These are phyloP conservation scores for Moelleriella libera DNA, from an alignment of 2,329 filamentous ascomycete species.

Conservation along the genomic window DNA sequence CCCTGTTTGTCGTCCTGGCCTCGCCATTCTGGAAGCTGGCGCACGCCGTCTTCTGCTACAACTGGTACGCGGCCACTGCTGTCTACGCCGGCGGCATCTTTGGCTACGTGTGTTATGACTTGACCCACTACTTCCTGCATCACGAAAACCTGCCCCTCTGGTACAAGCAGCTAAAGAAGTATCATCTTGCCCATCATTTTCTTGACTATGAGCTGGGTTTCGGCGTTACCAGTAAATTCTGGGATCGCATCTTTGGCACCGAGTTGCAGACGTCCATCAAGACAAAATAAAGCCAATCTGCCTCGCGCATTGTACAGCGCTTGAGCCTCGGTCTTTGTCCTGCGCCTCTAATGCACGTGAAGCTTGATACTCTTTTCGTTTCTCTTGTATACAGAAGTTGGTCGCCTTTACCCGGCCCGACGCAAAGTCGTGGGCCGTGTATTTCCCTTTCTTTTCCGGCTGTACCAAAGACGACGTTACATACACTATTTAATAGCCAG, in stretches of 20 bases:
- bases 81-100: constrained; percentile 86
- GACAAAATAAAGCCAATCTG: constrained; percentile 12
- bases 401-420: too few relatives aligned
- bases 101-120: constrained; percentile 89
- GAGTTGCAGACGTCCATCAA: constrained; percentile 41
- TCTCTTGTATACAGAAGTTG: too few relatives aligned
- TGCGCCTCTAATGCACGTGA: too few relatives aligned
- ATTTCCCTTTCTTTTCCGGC: too few relatives aligned
- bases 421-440: too few relatives aligned
- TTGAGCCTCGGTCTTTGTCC: neutral
- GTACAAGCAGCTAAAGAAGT: constrained; percentile 91
- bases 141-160: constrained; percentile 82
- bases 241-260: constrained; percentile 87
- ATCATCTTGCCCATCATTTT: constrained; percentile 94
- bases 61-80: constrained; percentile 69
- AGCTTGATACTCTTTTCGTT: too few relatives aligned
- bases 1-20: constrained; percentile 71
- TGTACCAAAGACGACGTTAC: too few relatives aligned
- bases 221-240: constrained; percentile 90
- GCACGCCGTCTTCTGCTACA: constrained; percentile 65
- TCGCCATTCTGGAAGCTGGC: constrained; percentile 87
- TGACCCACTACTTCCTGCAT: constrained; percentile 98
- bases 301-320: neutral
- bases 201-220: constrained; percentile 97
- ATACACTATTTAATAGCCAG: too few relatives aligned